Conservation (phyloP, 2,329 filamentous ascomycete genomes). For the Xylariaceae sp. region DNA sequence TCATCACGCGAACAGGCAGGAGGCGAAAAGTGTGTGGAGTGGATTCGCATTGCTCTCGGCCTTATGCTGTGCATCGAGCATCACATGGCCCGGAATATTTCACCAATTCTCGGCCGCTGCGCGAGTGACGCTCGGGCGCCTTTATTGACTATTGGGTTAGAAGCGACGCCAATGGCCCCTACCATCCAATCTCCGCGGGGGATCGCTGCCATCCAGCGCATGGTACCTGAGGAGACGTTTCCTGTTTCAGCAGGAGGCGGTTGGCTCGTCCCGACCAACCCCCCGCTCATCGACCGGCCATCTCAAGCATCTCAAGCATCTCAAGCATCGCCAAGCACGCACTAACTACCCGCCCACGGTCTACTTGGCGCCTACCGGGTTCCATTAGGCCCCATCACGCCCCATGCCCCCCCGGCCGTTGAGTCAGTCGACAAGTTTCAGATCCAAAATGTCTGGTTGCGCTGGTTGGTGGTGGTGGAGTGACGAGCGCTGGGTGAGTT, state of each 20-base stretch:
- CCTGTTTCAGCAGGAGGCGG: slow-evolving; percentile 29
- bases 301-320: slow-evolving; percentile 2
- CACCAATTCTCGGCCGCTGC: neutral
- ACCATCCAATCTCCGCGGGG: slow-evolving; percentile 23
- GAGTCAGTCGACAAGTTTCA: slow-evolving; percentile 16
- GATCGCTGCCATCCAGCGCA: slow-evolving; percentile 22
- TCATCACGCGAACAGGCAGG: no score
- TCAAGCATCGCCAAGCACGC: neutral
- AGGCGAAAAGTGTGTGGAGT: no score
- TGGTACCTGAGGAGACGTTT: slow-evolving; percentile 28
- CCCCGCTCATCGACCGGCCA: slow-evolving; percentile 16
- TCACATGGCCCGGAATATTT: slow-evolving; percentile 25
- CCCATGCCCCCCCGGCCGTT: slow-evolving; percentile 5
- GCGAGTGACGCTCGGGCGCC: slow-evolving; percentile 19
- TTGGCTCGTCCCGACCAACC: slow-evolving; percentile 9
- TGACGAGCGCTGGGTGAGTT: neutral
- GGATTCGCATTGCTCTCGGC: slow-evolving; percentile 1
- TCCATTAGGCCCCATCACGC: slow-evolving; percentile 5
- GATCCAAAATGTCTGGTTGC: slow-evolving; percentile 4
- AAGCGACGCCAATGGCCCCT: slow-evolving; percentile 12
- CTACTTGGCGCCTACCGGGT: neutral
- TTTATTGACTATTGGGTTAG: slow-evolving; percentile 5
- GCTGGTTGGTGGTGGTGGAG: neutral
- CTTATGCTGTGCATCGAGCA: slow-evolving; percentile 26
- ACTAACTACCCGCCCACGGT: neutral